These are phyloP conservation scores for Rhodofomes roseus DNA, from an alignment of 1,284 basidiomycete species.

Conservation along the genomic window DNA sequence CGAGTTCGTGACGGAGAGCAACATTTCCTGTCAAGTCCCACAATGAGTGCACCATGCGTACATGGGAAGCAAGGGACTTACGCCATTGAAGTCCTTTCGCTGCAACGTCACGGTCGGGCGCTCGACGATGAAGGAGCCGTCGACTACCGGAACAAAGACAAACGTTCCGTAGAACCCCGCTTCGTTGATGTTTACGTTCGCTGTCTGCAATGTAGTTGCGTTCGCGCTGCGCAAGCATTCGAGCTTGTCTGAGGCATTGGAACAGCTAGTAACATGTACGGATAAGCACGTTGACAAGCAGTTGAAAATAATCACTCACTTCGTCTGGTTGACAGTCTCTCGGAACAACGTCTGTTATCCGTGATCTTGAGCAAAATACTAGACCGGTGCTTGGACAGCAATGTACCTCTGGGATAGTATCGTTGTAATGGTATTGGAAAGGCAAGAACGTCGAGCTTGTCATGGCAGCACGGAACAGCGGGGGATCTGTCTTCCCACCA, in stretches of 20 bases:
- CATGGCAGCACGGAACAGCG: not conserved
- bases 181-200: not conserved
- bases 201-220: not conserved
- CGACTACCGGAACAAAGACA: not conserved
- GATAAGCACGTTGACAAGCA: no score
- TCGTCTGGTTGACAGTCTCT: not conserved
- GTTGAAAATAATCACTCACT: no score
- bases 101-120: not conserved
- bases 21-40: not conserved
- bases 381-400: not conserved
- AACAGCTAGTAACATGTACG: no score
- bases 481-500: not conserved
- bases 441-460: not conserved
- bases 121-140: constrained; percentile 1
- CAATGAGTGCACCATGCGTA: not conserved
- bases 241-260: not conserved
- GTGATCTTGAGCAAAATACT: not conserved
- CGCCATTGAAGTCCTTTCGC: not conserved
- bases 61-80: not conserved
- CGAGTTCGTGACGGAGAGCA: not conserved
- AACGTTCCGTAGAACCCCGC: not conserved
- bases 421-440: not conserved
- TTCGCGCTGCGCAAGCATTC: not conserved
- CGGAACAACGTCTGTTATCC: not conserved
- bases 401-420: not conserved